These are phyloP conservation scores for Sporisorium graminicola DNA, from an alignment of 1,284 basidiomycete species.

Conservation along the genomic window DNA sequence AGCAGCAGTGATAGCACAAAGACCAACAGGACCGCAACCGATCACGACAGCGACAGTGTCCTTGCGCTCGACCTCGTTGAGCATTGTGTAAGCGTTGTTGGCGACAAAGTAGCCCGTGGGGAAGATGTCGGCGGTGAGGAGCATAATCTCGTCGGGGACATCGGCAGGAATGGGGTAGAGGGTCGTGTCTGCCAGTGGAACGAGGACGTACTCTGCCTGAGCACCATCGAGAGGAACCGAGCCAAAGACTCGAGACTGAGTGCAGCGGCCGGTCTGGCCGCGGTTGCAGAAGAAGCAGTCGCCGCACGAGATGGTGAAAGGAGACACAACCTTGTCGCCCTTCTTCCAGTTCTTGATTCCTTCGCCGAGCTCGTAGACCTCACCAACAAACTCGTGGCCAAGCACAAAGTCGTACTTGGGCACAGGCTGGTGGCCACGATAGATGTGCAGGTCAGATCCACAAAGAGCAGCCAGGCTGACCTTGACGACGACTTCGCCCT, in stretches of 20 bases:
- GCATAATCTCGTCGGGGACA: constrained; percentile 71
- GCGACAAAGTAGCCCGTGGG: constrained; percentile 77
- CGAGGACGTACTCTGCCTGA: constrained; percentile 87
- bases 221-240: constrained; percentile 80
- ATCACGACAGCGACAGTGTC: constrained; percentile 60
- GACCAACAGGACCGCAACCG: constrained; percentile 72
- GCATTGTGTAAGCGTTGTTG: constrained; percentile 74
- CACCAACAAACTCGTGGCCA: constrained; percentile 87
- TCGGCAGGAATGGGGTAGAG: constrained; percentile 76
- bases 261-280: constrained; percentile 82
- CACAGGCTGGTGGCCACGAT: constrained; percentile 55
- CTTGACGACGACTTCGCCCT: constrained; percentile 64
- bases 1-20: constrained; percentile 71
- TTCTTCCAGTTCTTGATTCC: constrained; percentile 78
- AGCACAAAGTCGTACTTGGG: constrained; percentile 59
- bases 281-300: constrained; percentile 76
- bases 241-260: constrained; percentile 79
- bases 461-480: constrained; percentile 75
- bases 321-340: constrained; percentile 73
- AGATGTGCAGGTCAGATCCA: constrained; percentile 82
- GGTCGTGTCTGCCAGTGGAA: constrained; percentile 81
- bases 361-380: constrained; percentile 79
- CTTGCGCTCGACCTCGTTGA: constrained; percentile 60
- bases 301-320: constrained; percentile 84
- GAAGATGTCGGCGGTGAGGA: constrained; percentile 77